These are phyloP conservation scores for Albophoma yamanashiensis DNA, from an alignment of 2,329 filamentous ascomycete species.

Conservation along the genomic window DNA sequence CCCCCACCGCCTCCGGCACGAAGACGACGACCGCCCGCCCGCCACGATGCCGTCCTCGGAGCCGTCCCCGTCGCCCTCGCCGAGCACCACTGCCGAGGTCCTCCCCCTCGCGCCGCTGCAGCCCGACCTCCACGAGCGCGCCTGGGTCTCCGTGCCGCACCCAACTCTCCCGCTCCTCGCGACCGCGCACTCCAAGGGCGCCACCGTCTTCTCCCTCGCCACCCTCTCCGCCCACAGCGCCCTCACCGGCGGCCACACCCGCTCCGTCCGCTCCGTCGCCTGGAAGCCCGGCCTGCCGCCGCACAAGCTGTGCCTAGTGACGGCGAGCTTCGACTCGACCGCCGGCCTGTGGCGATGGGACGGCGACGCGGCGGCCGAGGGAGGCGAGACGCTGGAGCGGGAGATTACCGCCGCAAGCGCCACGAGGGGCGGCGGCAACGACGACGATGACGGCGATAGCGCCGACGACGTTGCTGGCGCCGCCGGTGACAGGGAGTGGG, in stretches of 20 bases:
- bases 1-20: background rate
- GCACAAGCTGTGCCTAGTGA: constrained; percentile 68
- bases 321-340: constrained; percentile 87
- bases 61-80: background rate
- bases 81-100: constrained; percentile 17
- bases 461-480: constrained; percentile 29
- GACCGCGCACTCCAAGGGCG: constrained; percentile 77
- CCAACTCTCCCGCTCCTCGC: constrained; percentile 80
- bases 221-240: constrained; percentile 70
- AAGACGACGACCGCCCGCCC: background rate
- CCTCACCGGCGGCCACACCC: constrained; percentile 80
- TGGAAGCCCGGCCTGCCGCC: constrained; percentile 69
- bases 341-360: constrained; percentile 74
- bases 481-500: constrained; percentile 71
- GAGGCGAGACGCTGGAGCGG: background rate
- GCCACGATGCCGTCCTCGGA: background rate
- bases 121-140: constrained; percentile 55
- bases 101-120: constrained; percentile 38
- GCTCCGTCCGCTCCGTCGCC: constrained; percentile 72
- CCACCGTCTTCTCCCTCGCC: constrained; percentile 80
- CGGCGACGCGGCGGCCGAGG: constrained; percentile 23
- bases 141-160: constrained; percentile 80
- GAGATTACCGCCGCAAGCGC: background rate
- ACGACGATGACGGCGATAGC: constrained; percentile 12
- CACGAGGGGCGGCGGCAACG: constrained; percentile 35